Conservation (phyloP, 2,329 filamentous ascomycete genomes). For the Phialophora tarda region DNA sequence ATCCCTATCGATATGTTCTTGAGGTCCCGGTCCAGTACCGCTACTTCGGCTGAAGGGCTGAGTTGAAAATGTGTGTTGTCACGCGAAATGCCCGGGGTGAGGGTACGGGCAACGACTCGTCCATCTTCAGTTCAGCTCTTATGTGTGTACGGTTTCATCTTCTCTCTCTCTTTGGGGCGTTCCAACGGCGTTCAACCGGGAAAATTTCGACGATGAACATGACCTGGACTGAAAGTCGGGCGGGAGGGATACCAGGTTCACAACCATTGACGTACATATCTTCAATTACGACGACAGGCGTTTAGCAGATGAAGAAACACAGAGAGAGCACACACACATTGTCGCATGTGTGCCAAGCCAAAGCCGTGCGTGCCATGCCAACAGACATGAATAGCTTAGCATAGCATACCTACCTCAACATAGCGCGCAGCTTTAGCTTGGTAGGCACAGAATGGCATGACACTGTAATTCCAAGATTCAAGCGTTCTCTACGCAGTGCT, state of each 20-base stretch:
- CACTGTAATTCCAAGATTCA: too few relatives aligned
- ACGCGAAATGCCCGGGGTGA: background rate
- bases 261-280: background rate
- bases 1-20: background rate
- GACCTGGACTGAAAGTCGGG: background rate
- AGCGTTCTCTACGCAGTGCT: too few relatives aligned
- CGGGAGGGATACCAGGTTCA: background rate
- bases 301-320: background rate
- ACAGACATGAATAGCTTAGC: background rate
- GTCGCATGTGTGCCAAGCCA: background rate
- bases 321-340: background rate
- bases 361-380: background rate
- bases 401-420: background rate
- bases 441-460: background rate
- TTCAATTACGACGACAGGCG: background rate
- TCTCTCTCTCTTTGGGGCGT: background rate
- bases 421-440: background rate
- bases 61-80: background rate
- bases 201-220: constrained; percentile 1
- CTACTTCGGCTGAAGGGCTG: background rate
- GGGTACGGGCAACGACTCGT: too few relatives aligned
- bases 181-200: background rate
- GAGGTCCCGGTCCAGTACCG: background rate
- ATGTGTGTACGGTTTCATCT: background rate
- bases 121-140: background rate